Evolutionary conservation across 2,329 filamentous ascomycete species (phyloP), one percentile per base, ranked within the genome.

Genomic region (Elsinoe fawcettii): DNA sequence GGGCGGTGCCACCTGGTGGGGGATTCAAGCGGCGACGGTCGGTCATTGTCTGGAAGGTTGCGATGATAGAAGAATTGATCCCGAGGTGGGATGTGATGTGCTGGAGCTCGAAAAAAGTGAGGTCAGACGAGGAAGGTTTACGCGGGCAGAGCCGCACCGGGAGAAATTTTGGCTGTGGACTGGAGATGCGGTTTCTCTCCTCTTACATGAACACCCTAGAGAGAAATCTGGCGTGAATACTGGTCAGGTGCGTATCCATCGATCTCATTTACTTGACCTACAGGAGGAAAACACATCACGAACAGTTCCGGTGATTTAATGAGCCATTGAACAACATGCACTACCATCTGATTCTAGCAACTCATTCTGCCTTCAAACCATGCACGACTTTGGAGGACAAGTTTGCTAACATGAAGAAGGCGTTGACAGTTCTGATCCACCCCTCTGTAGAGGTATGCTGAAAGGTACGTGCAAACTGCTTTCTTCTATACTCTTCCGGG

Each of bases 21-120:
- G 90, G 90, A 73, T 97, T 97, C 63, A 96, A 84, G 65, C 93
- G 84, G 74, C 92, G 85, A 71, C 91, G 83, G 71, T 99, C 93
- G 58, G 86, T 77, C 87, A 91, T 90, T n/a, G n/a, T n/a, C n/a
- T n/a, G n/a, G n/a, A n/a, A n/a, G n/a, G n/a, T n/a, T n/a, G n/a
- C n/a, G n/a, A n/a, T n/a, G n/a, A n/a, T n/a, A n/a, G n/a, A n/a
- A n/a, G n/a, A n/a, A 22, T 44, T 20, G 34, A 12, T n/a, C n/a
- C n/a, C 34, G 14, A 32, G 25, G 23, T n/a, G 43, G 43, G 43
- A 27, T 22, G 49, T 37, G 49, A 37, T 30, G 49, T 51, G 46
- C 22, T 32, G 46, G 25, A 53, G 49, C 49, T 53, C 49, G 49
- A 39, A 39, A 51, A 51, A 51, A 51, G 46, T 34, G 25, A 51